Evolutionary conservation across 2,329 filamentous ascomycete species (phyloP).

Genomic region (Aspergillus chevalieri): DNA sequence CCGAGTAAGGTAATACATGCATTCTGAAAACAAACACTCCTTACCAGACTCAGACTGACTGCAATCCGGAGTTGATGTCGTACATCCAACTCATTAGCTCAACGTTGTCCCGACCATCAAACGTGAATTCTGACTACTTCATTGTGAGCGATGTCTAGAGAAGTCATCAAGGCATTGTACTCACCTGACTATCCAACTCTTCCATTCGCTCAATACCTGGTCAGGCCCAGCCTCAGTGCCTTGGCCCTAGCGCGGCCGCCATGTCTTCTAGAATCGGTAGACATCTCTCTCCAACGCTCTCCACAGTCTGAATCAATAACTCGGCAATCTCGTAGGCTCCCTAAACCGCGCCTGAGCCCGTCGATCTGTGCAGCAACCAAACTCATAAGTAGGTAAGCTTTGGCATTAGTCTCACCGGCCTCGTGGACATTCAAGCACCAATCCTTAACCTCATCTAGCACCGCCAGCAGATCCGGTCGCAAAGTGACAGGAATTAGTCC

Average conservation of each 20-base stretch:
- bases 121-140: no score
- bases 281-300: conserved; percentile 24
- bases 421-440: conserved; percentile 41
- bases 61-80: no score
- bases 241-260: conserved; percentile 7
- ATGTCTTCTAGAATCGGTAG: conserved; percentile 20
- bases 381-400: conserved; percentile 43
- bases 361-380: conserved; percentile 40
- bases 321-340: conserved; percentile 27
- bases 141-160: no score
- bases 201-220: no score
- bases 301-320: conserved; percentile 33
- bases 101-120: no score
- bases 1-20: no score
- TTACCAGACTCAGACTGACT: no score
- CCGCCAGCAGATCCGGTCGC: conserved; percentile 20
- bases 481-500: conserved; percentile 19
- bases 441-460: conserved; percentile 35
- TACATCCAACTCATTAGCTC: no score
- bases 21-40: no score
- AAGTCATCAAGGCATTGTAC: no score
- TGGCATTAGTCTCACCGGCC: conserved; percentile 51
- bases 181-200: no score
- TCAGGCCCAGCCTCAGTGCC: not conserved
- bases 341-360: conserved; percentile 33